A percentile compares a stretch with the other conserved stretches of the same genome.
These are phyloP conservation scores for Fremontodendron californicum DNA, from an alignment of 345 rosid species.

Conservation along the genomic window DNA sequence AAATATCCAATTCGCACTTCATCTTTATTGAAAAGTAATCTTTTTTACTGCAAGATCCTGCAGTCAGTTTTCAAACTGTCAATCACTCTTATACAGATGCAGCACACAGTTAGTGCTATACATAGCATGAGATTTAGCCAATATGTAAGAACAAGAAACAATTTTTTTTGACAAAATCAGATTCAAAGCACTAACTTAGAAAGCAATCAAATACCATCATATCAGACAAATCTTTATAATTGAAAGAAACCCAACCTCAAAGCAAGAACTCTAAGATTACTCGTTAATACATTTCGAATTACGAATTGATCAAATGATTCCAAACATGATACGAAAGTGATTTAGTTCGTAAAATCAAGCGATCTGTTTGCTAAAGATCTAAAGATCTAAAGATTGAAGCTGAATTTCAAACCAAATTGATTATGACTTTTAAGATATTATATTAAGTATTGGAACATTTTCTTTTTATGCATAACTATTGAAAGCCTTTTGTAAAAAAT, in stretches of 20 bases:
- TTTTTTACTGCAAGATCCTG: too few relatives aligned
- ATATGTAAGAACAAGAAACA: not conserved
- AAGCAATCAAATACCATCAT: not conserved
- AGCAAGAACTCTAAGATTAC: not conserved
- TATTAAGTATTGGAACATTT: not conserved
- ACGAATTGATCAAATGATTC: not conserved
- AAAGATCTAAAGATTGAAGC: not conserved
- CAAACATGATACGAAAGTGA: not conserved
- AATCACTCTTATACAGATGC: slow-evolving; percentile 6
- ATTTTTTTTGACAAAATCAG: not conserved
- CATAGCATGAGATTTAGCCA: slow-evolving; percentile 3
- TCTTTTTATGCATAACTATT: not conserved
- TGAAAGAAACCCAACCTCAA: not conserved
- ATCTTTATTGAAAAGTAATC: not conserved
- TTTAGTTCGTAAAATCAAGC: not conserved
- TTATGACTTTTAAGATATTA: not conserved
- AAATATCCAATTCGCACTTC: not conserved
- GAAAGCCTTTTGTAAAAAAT: not conserved
- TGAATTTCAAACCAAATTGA: not conserved
- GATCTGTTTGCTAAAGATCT: too few relatives aligned
- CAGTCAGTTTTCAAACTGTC: not conserved
- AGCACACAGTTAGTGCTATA: not conserved
- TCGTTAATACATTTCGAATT: not conserved
- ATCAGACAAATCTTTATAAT: not conserved
- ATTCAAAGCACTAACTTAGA: not conserved